Base-by-base conservation (phyloP, 1,284 basidiomycete genomes). In the Sporisorium reilianum region DNA sequence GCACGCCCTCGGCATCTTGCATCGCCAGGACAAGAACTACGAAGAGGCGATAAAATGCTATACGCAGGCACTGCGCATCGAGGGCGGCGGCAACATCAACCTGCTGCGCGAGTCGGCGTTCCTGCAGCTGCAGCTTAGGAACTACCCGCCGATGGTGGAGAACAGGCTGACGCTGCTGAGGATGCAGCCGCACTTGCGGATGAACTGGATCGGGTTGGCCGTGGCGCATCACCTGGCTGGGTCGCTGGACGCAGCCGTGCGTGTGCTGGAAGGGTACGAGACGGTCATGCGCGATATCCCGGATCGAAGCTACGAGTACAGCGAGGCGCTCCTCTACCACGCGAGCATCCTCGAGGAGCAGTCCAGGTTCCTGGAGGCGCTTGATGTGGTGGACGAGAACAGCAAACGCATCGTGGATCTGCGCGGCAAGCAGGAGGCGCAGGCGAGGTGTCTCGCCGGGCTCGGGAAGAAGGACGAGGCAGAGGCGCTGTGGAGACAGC, bases 71-170 rank as follows among this genome's bases (percentile, higher is more conserved):
- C 87, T 95, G 70, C 89, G 89, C 74, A 93, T 93, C 80, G 96
- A 98, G 87, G 92, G 92, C 86, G 75, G 81, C 12, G 94, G 96
- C 81, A 98, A 98, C 84, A 87, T 96, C 80, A 97, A 96, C 84
- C 90, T 99, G 64, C 86, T 99, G 23, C 91, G 94, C 54, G 97
- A 99, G 85, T 90, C 94, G 0, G 93, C 95, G 5, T 90, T 93
- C 56, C 88, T 99, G 32, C 92, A 95, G 80, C 91, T 94, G 0
- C 95, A 98, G 80, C 89, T 95, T n/a, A 90, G 97, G 41, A 87
- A 92, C 57, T 97, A 90, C 85, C 90, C 92, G 48, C 88, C 87
- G 3, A 89, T 97, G 36, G 89, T 95, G 44, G 92, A 95, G 63
- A 92, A 92, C 1, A 90, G 97, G 7, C 89, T 93, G 78, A 90